phyloP scores from a whole-genome alignment of 2,329 filamentous ascomycete species.

The Colletotrichum melonis region DNA sequence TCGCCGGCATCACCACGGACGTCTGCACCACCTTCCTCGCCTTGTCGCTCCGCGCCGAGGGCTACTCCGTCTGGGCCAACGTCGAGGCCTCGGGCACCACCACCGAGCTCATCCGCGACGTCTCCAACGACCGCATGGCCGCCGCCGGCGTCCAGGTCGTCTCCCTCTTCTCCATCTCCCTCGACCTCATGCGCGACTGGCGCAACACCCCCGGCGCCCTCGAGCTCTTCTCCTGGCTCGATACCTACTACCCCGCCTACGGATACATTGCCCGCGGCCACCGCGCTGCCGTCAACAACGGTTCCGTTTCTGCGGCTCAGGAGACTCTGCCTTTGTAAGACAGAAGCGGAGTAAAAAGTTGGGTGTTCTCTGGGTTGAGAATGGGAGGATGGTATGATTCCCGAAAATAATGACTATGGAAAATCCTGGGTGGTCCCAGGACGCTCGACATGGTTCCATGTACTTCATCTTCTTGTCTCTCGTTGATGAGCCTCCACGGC shows the following conservation, averaged over 20 bases:
- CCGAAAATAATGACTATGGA: neutral
- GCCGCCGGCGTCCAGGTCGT: constrained; percentile 74
- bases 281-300: constrained; percentile 68
- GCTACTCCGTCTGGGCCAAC: constrained; percentile 80
- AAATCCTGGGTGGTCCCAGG: neutral
- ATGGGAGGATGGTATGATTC: constrained; percentile 20
- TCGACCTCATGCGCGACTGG: constrained; percentile 80
- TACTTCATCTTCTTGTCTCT: constrained; percentile 22
- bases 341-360: no score
- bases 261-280: constrained; percentile 72
- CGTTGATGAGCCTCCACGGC: constrained; percentile 8
- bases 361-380: neutral
- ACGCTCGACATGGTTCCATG: neutral
- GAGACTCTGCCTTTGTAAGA: constrained; percentile 37
- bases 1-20: constrained; percentile 80
- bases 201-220: constrained; percentile 62
- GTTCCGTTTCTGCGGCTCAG: constrained; percentile 69
- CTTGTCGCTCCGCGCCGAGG: constrained; percentile 75
- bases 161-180: constrained; percentile 71
- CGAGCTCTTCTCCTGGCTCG: constrained; percentile 72
- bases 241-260: constrained; percentile 74
- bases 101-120: constrained; percentile 68
- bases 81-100: constrained; percentile 78
- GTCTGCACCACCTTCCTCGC: constrained; percentile 82
- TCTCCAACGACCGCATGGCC: constrained; percentile 75